Conservation (phyloP, 2,329 filamentous ascomycete species). For the Colletotrichum liriopes region DNA sequence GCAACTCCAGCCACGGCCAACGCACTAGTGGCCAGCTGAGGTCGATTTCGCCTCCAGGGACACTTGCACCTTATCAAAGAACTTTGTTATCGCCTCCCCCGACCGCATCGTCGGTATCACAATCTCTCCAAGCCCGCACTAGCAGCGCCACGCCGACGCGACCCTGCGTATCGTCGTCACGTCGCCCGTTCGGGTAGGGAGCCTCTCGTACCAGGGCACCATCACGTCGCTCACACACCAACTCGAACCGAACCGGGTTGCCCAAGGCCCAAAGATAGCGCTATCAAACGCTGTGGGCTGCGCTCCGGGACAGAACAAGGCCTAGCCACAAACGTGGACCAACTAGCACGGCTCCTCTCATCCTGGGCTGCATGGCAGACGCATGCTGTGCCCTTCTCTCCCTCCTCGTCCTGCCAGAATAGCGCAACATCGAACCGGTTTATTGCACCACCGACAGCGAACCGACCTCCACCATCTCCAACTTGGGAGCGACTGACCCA, state of each 20-base stretch:
- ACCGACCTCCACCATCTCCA: slow-evolving; percentile 25
- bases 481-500: slow-evolving; percentile 1
- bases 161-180: slow-evolving; percentile 38
- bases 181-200: slow-evolving; percentile 30
- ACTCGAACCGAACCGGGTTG: neutral
- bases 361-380: slow-evolving; percentile 22
- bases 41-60: slow-evolving; percentile 27
- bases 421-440: slow-evolving; percentile 37
- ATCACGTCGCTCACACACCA: slow-evolving; percentile 1
- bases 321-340: slow-evolving; percentile 36
- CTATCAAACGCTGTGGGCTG: slow-evolving; percentile 20
- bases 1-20: slow-evolving; percentile 3
- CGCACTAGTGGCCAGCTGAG: slow-evolving; percentile 36
- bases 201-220: slow-evolving; percentile 19
- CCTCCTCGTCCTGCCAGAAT: slow-evolving; percentile 4
- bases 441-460: slow-evolving; percentile 41
- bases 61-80: slow-evolving; percentile 34
- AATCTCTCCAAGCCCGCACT: slow-evolving; percentile 30
- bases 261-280: slow-evolving; percentile 25
- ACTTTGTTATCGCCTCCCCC: slow-evolving; percentile 30
- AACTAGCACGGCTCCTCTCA: slow-evolving; percentile 24
- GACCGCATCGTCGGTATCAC: slow-evolving; percentile 41
- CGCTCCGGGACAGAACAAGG: slow-evolving; percentile 18
- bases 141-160: slow-evolving; percentile 37
- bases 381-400: slow-evolving; percentile 13